A percentile compares a stretch with the other conserved stretches of the same genome.
Conservation (phyloP, 169 alveolate genomes). For the Eimeria sp. region DNA sequence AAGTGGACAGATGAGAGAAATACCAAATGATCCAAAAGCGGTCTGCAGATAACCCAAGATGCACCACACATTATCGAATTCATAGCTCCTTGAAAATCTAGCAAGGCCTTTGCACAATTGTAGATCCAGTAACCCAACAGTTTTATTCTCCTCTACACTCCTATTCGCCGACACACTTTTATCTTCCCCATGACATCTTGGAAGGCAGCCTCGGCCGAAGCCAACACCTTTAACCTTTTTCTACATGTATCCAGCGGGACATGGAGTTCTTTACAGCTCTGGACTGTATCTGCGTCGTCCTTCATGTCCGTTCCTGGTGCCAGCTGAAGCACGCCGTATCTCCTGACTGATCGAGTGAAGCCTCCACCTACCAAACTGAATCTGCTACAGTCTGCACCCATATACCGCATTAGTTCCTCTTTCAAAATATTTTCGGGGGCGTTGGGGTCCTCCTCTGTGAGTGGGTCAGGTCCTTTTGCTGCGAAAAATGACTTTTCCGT, state of each 20-base stretch:
- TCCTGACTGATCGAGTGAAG: neutral
- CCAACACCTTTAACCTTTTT: slow-evolving; percentile 29
- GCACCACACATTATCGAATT: neutral
- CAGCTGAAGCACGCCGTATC: neutral
- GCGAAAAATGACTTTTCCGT: neutral
- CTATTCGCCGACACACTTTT: slow-evolving; percentile 11
- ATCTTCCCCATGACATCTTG: slow-evolving; percentile 18
- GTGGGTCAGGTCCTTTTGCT: neutral
- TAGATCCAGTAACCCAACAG: neutral
- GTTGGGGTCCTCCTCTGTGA: neutral
- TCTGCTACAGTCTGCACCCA: neutral
- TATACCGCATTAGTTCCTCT: slow-evolving; percentile 17
- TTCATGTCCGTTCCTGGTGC: neutral
- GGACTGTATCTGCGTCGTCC: neutral
- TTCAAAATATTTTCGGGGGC: neutral
- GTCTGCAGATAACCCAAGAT: neutral
- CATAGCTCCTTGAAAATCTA: too few species aligned
- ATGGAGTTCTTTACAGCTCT: neutral
- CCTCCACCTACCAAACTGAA: neutral
- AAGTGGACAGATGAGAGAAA: slow-evolving; percentile 40
- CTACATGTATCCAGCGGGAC: slow-evolving; percentile 14
- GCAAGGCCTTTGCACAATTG: too few species aligned
- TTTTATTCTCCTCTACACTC: neutral
- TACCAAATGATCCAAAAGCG: slow-evolving; percentile 26
- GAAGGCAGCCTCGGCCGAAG: slow-evolving; percentile 28